A percentile compares a stretch with the other conserved stretches of the same genome.
Evolutionary conservation across 2,329 filamentous ascomycete genomes (phyloP).

Genomic region (Cordyceps militaris): DNA sequence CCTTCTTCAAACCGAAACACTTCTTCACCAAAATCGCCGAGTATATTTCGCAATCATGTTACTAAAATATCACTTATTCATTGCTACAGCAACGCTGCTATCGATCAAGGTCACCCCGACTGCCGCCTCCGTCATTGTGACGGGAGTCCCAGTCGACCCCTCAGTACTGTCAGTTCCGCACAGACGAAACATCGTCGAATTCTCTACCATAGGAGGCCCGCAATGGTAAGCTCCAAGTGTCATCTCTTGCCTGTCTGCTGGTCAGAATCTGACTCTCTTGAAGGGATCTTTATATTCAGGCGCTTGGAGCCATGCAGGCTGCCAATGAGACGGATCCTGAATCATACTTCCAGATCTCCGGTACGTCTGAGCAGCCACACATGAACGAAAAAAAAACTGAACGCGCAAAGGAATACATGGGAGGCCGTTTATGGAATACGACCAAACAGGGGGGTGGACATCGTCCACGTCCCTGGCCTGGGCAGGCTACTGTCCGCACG

Average conservation of each 20-base stretch:
- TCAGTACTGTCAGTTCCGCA: conserved; percentile 34
- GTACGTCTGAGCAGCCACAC: conserved; percentile 22
- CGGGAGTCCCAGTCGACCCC: conserved; percentile 31
- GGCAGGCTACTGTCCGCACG: conserved; percentile 41
- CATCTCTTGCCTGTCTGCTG: not conserved
- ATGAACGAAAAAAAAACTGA: not conserved
- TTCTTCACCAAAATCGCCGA: not conserved
- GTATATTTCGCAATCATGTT: conserved; percentile 3
- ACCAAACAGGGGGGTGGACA: conserved; percentile 29
- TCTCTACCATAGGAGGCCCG: conserved; percentile 34
- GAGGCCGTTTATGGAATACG: conserved; percentile 36
- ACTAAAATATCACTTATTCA: conserved; percentile 4
- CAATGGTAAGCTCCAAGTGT: conserved; percentile 33
- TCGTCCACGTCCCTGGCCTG: conserved; percentile 23
- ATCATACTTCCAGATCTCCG: conserved; percentile 45
- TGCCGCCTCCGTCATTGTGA: conserved; percentile 20
- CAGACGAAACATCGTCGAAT: conserved; percentile 40
- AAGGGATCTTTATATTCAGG: conserved; percentile 45
- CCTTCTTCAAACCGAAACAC: not conserved
- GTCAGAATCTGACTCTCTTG: conserved; percentile 12
- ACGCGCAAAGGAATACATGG: conserved; percentile 32
- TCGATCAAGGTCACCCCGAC: not conserved
- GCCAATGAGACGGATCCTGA: conserved; percentile 32
- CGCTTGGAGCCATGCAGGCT: conserved; percentile 37
- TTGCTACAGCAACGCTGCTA: not conserved